phyloP scores from a whole-genome alignment of 352 stramenopile species.

The Globisporangium parvum region DNA sequence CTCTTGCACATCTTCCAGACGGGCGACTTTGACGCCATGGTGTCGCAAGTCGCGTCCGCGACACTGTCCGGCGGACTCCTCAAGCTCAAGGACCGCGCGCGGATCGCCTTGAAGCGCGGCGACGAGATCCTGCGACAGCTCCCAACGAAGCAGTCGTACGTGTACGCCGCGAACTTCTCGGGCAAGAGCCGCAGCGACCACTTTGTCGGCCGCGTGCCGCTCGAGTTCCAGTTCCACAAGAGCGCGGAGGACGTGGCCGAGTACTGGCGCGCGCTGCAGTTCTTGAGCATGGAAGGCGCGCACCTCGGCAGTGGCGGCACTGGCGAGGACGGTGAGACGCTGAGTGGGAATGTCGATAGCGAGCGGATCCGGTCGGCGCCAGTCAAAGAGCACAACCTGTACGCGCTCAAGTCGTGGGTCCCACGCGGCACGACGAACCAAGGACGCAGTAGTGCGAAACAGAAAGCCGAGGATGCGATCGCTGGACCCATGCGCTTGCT shows the following conservation, averaged over 20 bases:
- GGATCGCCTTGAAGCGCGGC: slow-evolving; percentile 52
- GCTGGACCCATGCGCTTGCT: slow-evolving; percentile 34
- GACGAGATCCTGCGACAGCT: slow-evolving; percentile 44
- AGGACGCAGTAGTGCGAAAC: slow-evolving; percentile 37
- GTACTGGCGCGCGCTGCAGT: slow-evolving; percentile 74
- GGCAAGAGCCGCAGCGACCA: slow-evolving; percentile 45
- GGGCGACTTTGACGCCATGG: slow-evolving; percentile 65
- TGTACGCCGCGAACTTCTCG: slow-evolving; percentile 57
- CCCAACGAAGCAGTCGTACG: slow-evolving; percentile 48
- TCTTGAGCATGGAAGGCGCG: slow-evolving; percentile 62
- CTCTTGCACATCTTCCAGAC: slow-evolving; percentile 54
- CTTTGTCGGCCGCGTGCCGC: slow-evolving; percentile 43
- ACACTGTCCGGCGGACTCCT: slow-evolving; percentile 68
- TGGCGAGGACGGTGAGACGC: slow-evolving; percentile 19
- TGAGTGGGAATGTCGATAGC: slow-evolving; percentile 51
- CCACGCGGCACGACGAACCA: slow-evolving; percentile 36
- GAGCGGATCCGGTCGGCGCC: slow-evolving; percentile 48
- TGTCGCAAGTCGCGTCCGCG: slow-evolving; percentile 70
- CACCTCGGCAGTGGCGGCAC: slow-evolving; percentile 31
- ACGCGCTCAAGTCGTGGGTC: slow-evolving; percentile 61
- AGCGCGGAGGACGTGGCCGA: slow-evolving; percentile 34
- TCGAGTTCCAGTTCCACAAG: slow-evolving; percentile 39
- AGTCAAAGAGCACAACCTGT: slow-evolving; percentile 63
- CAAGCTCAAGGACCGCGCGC: slow-evolving; percentile 35
- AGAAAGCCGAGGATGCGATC: slow-evolving; percentile 38